Percentiles rank a stretch among this genome's conserved stretches.
These are phyloP conservation scores for Cynanchum wilfordii DNA, from an alignment of 257 asterid genomes.

Conservation along the genomic window DNA sequence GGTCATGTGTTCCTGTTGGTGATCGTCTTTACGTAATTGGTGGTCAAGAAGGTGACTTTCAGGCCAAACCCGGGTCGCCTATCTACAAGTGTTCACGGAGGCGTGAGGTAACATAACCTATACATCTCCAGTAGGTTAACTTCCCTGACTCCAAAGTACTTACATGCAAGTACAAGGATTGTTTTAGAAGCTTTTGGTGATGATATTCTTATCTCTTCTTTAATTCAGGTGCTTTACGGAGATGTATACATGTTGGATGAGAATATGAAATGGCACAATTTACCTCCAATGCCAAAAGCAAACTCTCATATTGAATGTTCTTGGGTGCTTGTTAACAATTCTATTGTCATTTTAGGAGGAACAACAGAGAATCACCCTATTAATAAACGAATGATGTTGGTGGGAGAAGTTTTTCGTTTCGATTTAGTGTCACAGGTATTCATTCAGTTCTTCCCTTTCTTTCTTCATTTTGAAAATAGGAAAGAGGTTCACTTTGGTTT, in stretches of 20 bases:
- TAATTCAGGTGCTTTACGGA: constrained; percentile 56
- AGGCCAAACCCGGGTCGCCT: constrained; percentile 80
- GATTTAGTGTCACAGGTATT: constrained; percentile 50
- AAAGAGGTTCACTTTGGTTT: neutral
- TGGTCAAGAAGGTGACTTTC: constrained; percentile 85
- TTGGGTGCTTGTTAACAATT: constrained; percentile 53
- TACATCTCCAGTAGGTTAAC: neutral
- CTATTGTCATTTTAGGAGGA: constrained; percentile 61
- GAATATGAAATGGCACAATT: constrained; percentile 50
- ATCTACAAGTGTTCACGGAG: constrained; percentile 72
- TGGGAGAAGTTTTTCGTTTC: constrained; percentile 65
- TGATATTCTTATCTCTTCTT: neutral
- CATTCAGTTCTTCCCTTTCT: neutral
- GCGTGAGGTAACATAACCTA: constrained; percentile 44
- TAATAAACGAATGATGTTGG: constrained; percentile 68
- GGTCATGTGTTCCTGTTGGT: constrained; percentile 58
- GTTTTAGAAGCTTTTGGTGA: neutral
- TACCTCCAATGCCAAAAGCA: constrained; percentile 67
- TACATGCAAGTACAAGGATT: neutral
- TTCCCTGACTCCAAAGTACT: neutral
- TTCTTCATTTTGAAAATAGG: neutral
- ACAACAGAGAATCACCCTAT: constrained; percentile 70
- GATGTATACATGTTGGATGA: constrained; percentile 69
- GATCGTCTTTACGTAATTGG: constrained; percentile 65
- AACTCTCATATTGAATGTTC: constrained; percentile 65